A percentile compares a stretch with the other conserved stretches of the same genome.
Conservation (phyloP, 164 flowering plant species). For the Vitis amurensis region DNA sequence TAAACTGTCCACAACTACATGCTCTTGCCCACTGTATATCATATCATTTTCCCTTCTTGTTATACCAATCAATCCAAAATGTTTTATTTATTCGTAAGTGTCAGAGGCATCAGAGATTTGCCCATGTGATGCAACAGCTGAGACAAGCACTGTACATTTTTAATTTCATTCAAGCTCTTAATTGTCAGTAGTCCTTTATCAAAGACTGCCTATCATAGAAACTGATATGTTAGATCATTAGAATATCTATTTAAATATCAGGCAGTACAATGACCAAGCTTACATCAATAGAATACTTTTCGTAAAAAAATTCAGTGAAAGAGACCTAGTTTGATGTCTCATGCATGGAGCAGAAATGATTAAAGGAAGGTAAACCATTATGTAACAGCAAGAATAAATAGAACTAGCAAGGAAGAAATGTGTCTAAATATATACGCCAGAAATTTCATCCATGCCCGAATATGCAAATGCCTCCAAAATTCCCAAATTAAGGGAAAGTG, state of each 20-base stretch:
- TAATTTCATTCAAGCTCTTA: conserved; percentile 56
- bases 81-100: too few species aligned
- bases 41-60: too few species aligned
- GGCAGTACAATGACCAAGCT: neutral
- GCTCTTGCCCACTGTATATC: too few species aligned
- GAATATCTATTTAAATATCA: neutral
- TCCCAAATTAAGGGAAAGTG: too few species aligned
- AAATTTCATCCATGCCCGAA: too few species aligned
- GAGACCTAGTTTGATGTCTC: neutral
- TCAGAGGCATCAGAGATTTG: conserved; percentile 4
- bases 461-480: too few species aligned
- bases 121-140: conserved; percentile 70
- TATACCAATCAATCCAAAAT: too few species aligned
- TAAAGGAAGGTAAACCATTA: neutral
- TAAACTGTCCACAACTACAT: too few species aligned
- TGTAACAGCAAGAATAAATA: neutral
- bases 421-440: too few species aligned
- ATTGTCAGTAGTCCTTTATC: conserved; percentile 41
- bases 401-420: neutral
- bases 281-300: neutral
- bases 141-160: conserved; percentile 61
- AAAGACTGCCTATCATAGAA: conserved; percentile 42
- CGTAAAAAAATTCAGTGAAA: too few species aligned
- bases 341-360: neutral
- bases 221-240: neutral